Evolutionary conservation across 2,329 filamentous ascomycete species (phyloP).

Genomic region (Verticillium nubilum): DNA sequence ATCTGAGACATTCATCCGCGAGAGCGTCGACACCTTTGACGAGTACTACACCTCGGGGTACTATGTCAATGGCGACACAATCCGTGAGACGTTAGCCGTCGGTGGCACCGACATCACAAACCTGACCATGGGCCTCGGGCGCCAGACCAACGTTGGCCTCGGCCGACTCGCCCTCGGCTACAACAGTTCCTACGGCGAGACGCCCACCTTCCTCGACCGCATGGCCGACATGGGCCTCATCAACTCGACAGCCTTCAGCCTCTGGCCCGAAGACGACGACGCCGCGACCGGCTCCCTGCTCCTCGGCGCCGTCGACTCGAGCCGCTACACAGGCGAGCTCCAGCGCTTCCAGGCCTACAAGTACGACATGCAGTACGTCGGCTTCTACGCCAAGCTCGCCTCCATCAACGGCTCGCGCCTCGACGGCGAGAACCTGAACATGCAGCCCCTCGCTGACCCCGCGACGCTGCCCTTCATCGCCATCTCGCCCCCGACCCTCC

Average conservation of each 20-base stretch:
- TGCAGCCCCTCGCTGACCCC: not conserved
- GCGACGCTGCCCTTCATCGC: not conserved
- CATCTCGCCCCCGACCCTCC: not conserved
- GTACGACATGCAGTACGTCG: not conserved
- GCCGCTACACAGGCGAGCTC: conserved; percentile 16
- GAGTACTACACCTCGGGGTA: conserved; percentile 57
- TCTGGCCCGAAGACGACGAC: conserved; percentile 45
- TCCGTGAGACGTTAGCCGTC: conserved; percentile 40
- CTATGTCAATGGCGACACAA: conserved; percentile 49
- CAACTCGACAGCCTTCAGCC: conserved; percentile 58
- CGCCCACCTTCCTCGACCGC: conserved; percentile 59
- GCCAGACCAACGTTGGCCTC: conserved; percentile 38
- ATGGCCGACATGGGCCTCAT: conserved; percentile 59
- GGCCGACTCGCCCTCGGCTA: conserved; percentile 56
- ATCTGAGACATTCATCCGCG: conserved; percentile 42
- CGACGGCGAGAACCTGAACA: not conserved
- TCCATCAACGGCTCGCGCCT: conserved; percentile 5
- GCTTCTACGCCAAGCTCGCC: conserved; percentile 1
- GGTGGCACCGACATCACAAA: conserved; percentile 37
- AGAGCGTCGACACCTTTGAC: conserved; percentile 38
- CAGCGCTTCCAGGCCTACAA: conserved; percentile 2
- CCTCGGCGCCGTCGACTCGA: conserved; percentile 9
- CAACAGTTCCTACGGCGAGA: conserved; percentile 41
- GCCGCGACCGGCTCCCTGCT: conserved; percentile 4
- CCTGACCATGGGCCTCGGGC: conserved; percentile 51